phyloP scores from a whole-genome alignment of 2,329 filamentous ascomycete species.

The Fusarium guadeloupense region DNA sequence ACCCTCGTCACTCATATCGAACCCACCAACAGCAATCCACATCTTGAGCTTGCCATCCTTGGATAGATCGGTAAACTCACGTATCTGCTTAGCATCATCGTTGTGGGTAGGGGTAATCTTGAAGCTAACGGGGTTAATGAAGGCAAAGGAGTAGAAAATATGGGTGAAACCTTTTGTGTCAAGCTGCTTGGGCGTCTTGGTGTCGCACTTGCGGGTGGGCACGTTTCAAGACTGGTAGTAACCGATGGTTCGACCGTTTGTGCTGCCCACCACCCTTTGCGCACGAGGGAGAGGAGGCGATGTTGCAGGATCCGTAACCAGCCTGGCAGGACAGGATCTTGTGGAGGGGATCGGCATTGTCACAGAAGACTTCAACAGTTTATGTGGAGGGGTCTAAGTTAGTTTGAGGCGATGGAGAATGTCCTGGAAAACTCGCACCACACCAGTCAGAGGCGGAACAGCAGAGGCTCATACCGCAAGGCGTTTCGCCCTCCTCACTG shows the following conservation, averaged over 20 bases:
- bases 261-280: neutral
- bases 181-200: slow-evolving; percentile 26
- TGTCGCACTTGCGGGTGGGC: slow-evolving; percentile 5
- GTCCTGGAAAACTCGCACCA: neutral
- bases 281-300: neutral
- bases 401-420: neutral
- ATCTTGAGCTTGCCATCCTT: slow-evolving; percentile 42
- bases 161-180: slow-evolving; percentile 10
- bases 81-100: slow-evolving; percentile 12
- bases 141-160: slow-evolving; percentile 27
- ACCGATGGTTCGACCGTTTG: neutral
- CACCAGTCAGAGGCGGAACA: slow-evolving; percentile 5
- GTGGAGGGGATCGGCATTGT: slow-evolving; percentile 1
- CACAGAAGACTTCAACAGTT: neutral
- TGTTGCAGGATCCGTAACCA: slow-evolving; percentile 1
- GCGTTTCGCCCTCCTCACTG: slow-evolving; percentile 11
- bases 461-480: slow-evolving; percentile 16
- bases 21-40: slow-evolving; percentile 55
- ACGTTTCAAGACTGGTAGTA: slow-evolving; percentile 21
- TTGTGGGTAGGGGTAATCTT: neutral
- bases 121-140: slow-evolving; percentile 19
- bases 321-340: slow-evolving; percentile 7
- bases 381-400: neutral
- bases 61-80: slow-evolving; percentile 15
- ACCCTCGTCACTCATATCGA: slow-evolving; percentile 50